phyloP scores from a whole-genome alignment of 345 rosid genomes.

The Raphanus raphanistrum region DNA sequence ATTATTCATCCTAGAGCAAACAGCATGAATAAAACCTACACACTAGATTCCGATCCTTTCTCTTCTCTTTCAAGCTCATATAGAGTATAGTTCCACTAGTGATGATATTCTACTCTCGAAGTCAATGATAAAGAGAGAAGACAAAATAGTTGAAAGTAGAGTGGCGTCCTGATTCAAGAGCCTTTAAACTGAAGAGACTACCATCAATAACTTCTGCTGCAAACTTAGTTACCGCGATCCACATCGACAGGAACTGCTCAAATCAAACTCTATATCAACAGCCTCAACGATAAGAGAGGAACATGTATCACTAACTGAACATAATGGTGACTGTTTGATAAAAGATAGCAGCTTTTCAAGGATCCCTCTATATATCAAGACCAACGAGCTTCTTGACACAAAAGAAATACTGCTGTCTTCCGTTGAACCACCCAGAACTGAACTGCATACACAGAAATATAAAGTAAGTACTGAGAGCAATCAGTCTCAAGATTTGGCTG shows the following conservation, averaged over 20 bases:
- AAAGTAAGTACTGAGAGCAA: conserved; percentile 17
- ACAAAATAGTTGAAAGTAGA: conserved; percentile 57
- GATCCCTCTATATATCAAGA: conserved; percentile 52
- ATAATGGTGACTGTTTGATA: conserved; percentile 59
- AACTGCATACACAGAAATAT: conserved; percentile 53
- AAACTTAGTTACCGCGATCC: conserved; percentile 52
- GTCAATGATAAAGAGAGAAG: conserved; percentile 59
- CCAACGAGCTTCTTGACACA: conserved; percentile 54
- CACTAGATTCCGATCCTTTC: conserved; percentile 44
- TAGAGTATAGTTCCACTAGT: conserved; percentile 27
- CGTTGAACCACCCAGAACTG: conserved; percentile 71
- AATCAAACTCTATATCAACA: conserved; percentile 33
- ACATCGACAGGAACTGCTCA: conserved; percentile 33
- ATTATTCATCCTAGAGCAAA: conserved; percentile 47
- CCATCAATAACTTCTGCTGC: conserved; percentile 64
- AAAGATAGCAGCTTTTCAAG: conserved; percentile 53
- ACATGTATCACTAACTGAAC: conserved; percentile 58
- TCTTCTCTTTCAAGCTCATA: conserved; percentile 38
- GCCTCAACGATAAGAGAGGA: conserved; percentile 42
- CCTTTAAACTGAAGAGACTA: conserved; percentile 59
- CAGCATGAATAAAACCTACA: conserved; percentile 47
- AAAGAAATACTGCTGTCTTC: conserved; percentile 51
- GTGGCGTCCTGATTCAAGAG: conserved; percentile 55
- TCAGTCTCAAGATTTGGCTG: conserved; percentile 10
- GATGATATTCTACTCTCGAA: conserved; percentile 64